phyloP scores from a whole-genome alignment of 768 basidiomycete species.

The Guyanaporus albipodus region DNA sequence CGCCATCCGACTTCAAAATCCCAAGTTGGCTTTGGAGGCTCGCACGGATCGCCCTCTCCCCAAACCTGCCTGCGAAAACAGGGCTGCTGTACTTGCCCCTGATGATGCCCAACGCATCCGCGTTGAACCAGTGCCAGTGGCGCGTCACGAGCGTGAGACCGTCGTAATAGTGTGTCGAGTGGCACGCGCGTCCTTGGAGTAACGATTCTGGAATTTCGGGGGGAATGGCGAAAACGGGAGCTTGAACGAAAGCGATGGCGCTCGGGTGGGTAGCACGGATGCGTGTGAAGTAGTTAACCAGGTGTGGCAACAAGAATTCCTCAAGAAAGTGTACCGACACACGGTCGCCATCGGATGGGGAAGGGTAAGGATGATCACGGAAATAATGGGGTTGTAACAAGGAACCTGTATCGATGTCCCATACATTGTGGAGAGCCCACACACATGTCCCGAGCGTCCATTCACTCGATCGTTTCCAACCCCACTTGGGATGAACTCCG shows the following conservation, averaged over 20 bases:
- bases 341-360: conserved; percentile 1
- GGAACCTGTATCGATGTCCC: conserved; percentile 71
- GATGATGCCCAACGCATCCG: conserved; percentile 89
- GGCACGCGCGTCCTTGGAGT: conserved; percentile 61
- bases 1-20: conserved; percentile 69
- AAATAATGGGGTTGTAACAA: conserved; percentile 79
- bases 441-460: conserved; percentile 79
- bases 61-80: conserved; percentile 73
- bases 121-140: conserved; percentile 95
- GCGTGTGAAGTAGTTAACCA: conserved; percentile 48
- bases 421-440: conserved; percentile 89
- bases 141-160: conserved; percentile 90
- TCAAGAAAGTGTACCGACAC: conserved; percentile 60
- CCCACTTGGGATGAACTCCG: conserved; percentile 67
- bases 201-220: conserved; percentile 56
- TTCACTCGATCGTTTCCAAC: conserved; percentile 71
- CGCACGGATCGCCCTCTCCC: conserved; percentile 77
- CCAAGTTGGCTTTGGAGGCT: conserved; percentile 81
- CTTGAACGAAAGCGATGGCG: conserved; percentile 86
- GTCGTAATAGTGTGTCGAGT: conserved; percentile 91
- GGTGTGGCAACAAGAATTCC: conserved; percentile 81
- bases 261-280: conserved; percentile 71
- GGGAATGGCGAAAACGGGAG: conserved; percentile 84
- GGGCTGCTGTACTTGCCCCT: conserved; percentile 72
- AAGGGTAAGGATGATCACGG: conserved; percentile 36